phyloP scores from a whole-genome alignment of 495 filamentous ascomycete genomes.

The Neurospora hispaniola region DNA sequence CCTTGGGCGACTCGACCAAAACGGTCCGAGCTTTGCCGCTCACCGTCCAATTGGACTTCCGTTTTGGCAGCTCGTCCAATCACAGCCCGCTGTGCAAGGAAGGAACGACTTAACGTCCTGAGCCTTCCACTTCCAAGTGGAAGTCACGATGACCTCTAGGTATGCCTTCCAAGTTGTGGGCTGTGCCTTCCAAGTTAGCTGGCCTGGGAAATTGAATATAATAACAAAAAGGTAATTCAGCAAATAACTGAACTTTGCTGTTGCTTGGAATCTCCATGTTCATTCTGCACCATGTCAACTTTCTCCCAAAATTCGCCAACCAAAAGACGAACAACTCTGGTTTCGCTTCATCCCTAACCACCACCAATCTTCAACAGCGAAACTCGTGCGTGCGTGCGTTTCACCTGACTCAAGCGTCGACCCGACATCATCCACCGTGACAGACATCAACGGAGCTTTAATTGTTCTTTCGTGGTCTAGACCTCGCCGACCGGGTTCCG shows the following conservation, averaged over 20 bases:
- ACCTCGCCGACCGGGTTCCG: background rate
- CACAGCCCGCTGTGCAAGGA: background rate
- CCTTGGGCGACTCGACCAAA: background rate
- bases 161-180: background rate
- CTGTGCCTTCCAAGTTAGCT: background rate
- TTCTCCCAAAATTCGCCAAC: background rate
- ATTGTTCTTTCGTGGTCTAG: background rate
- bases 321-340: background rate
- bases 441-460: background rate
- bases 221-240: background rate
- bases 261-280: background rate
- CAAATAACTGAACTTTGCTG: background rate
- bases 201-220: background rate
- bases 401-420: background rate
- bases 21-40: background rate
- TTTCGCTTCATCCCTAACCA: background rate
- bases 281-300: background rate
- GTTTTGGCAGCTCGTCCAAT: background rate
- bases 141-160: background rate
- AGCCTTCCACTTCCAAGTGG: background rate
- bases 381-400: background rate
- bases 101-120: background rate
- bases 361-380: background rate
- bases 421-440: background rate
- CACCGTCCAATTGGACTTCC: background rate